phyloP scores from a whole-genome alignment of 2,329 filamentous ascomycete species.

The Pestalotiopsis sp. region DNA sequence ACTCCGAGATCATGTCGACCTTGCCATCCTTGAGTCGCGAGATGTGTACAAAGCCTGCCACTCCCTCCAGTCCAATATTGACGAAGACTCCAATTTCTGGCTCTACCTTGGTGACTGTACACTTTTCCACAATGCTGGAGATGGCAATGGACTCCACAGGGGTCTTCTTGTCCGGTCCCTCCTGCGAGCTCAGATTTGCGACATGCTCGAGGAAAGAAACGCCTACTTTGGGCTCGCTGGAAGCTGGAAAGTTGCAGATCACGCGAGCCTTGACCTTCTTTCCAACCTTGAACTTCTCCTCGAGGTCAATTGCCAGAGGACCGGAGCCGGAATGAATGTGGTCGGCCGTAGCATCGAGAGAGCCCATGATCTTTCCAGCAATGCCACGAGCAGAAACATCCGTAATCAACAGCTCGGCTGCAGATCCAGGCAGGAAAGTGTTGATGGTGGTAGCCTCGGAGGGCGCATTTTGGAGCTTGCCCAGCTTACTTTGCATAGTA shows the following conservation, averaged over 20 bases:
- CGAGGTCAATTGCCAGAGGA: conserved; percentile 68
- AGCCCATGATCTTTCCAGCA: conserved; percentile 86
- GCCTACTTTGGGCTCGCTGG: conserved; percentile 80
- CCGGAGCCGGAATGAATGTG: conserved; percentile 83
- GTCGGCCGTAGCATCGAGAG: conserved; percentile 89
- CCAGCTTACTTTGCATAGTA: conserved; percentile 69
- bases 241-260: conserved; percentile 81
- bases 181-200: conserved; percentile 58
- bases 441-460: conserved; percentile 83
- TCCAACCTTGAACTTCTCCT: conserved; percentile 79
- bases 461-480: conserved; percentile 66
- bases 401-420: conserved; percentile 80
- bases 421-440: conserved; percentile 88
- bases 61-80: conserved; percentile 65
- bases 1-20: conserved; percentile 77
- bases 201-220: conserved; percentile 89
- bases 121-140: conserved; percentile 76
- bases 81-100: conserved; percentile 80
- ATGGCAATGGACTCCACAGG: conserved; percentile 66
- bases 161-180: conserved; percentile 42
- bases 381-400: conserved; percentile 76
- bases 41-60: conserved; percentile 91
- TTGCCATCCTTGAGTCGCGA: conserved; percentile 90
- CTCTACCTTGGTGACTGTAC: conserved; percentile 79
- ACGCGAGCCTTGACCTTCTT: conserved; percentile 84